Percentiles rank a stretch among this genome's conserved stretches.
Evolutionary conservation across 202 grass and related monocot species (phyloP).

Genomic region (Schoenoplectus tabernaemontani): DNA sequence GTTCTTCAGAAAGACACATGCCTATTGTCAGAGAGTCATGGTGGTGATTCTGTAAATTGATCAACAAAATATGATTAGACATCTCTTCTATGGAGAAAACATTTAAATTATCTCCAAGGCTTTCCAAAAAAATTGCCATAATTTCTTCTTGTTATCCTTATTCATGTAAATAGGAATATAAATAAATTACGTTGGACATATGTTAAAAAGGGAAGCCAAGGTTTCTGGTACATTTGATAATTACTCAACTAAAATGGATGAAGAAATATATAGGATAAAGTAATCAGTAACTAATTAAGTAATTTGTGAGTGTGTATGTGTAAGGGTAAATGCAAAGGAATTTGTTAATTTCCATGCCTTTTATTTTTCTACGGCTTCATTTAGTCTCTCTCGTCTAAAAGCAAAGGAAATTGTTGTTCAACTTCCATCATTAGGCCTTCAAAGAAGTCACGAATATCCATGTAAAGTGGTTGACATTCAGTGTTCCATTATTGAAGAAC

Average conservation of each 20-base stretch:
- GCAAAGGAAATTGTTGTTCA: slow-evolving; percentile 71
- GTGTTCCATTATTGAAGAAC: slow-evolving; percentile 62
- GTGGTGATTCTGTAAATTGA: slow-evolving; percentile 31
- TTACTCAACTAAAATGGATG: neutral
- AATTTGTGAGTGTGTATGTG: neutral
- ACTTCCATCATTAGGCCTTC: slow-evolving; percentile 89
- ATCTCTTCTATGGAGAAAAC: neutral
- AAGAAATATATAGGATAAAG: neutral
- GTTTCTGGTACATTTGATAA: no score
- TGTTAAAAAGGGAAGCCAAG: neutral
- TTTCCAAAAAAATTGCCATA: no score
- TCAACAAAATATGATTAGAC: neutral
- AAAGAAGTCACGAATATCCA: slow-evolving; percentile 81
- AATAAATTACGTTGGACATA: no score
- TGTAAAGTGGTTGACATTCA: slow-evolving; percentile 82
- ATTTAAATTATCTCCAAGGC: neutral
- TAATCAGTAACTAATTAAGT: neutral
- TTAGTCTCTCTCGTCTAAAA: slow-evolving; percentile 85
- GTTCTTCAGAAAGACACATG: slow-evolving; percentile 75
- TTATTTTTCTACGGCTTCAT: slow-evolving; percentile 79
- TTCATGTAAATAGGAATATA: no score
- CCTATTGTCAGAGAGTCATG: slow-evolving; percentile 74
- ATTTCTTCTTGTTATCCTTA: no score
- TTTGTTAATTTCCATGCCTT: slow-evolving; percentile 30
- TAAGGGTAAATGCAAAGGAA: no score